Conservation (phyloP, 768 basidiomycete species). For the Leccinum aurantiacum region DNA sequence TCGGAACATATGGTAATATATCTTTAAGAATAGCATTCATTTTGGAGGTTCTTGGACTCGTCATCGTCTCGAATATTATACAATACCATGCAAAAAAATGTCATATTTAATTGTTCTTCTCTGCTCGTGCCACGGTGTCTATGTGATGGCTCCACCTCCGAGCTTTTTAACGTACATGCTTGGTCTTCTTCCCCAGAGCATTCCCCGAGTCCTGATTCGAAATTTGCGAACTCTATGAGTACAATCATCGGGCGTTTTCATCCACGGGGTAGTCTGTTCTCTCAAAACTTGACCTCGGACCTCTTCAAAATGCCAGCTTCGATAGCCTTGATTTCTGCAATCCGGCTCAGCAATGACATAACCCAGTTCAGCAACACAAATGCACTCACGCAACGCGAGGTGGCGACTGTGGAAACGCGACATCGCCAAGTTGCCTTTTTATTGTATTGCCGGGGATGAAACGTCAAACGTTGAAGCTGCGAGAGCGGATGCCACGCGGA, state of each 20-base stretch:
- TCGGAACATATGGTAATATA: not conserved
- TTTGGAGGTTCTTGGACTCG: not conserved
- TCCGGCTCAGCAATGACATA: not conserved
- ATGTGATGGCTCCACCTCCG: not conserved
- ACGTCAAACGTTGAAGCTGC: not conserved
- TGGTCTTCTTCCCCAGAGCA: not conserved
- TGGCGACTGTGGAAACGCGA: slow-evolving; percentile 34
- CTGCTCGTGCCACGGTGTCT: not conserved
- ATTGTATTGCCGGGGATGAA: not conserved
- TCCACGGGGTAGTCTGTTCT: not conserved
- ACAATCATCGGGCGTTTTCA: not conserved
- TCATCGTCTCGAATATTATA: slow-evolving; percentile 8
- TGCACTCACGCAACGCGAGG: slow-evolving; percentile 31
- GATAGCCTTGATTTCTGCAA: slow-evolving; percentile 31
- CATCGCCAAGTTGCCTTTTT: slow-evolving; percentile 23
- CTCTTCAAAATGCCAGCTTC: slow-evolving; percentile 28
- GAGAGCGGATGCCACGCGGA: not conserved
- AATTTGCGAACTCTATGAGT: not conserved
- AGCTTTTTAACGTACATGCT: not conserved
- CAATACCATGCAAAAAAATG: not conserved
- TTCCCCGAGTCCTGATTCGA: not conserved
- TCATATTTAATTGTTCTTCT: not conserved
- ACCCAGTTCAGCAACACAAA: not conserved
- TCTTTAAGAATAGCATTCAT: not conserved
- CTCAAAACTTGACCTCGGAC: slow-evolving; percentile 22